These are phyloP conservation scores for Ceratocystis destructans DNA, from an alignment of 2,329 filamentous ascomycete genomes.

Conservation along the genomic window DNA sequence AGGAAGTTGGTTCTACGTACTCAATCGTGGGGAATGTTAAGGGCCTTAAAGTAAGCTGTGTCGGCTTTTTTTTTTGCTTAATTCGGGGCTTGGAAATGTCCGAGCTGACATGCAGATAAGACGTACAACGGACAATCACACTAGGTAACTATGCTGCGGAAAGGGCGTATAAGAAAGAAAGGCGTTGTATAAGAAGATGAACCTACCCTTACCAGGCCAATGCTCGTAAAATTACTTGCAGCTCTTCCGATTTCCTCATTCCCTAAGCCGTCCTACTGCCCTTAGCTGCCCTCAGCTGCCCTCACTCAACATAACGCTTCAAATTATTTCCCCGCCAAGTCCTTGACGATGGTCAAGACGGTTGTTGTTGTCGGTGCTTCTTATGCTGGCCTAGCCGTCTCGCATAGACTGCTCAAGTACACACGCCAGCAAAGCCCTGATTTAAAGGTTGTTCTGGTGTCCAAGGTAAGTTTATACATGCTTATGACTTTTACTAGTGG, in stretches of 20 bases:
- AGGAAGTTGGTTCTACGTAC: neutral
- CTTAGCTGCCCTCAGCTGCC: neutral
- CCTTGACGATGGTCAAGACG: constrained; percentile 34
- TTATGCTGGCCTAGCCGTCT: constrained; percentile 38
- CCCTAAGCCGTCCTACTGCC: neutral
- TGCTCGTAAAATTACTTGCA: neutral
- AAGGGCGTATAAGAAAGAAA: neutral
- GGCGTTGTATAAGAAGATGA: neutral
- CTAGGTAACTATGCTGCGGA: neutral
- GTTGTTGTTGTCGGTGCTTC: constrained; percentile 43
- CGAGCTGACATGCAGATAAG: constrained; percentile 4
- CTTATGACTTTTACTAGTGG: no score
- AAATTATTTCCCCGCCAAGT: neutral
- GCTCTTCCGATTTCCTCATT: neutral
- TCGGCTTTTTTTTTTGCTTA: neutral
- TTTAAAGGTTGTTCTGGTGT: constrained; percentile 41
- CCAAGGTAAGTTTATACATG: constrained; percentile 32
- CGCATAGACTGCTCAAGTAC: constrained; percentile 42
- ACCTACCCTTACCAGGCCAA: neutral
- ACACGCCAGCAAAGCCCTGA: constrained; percentile 32
- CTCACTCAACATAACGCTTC: neutral
- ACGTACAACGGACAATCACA: neutral
- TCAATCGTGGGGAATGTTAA: neutral
- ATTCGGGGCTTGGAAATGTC: neutral
- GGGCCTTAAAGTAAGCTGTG: neutral